Conservation (phyloP, 805 yeast species). For the Pichia kluyveri region DNA sequence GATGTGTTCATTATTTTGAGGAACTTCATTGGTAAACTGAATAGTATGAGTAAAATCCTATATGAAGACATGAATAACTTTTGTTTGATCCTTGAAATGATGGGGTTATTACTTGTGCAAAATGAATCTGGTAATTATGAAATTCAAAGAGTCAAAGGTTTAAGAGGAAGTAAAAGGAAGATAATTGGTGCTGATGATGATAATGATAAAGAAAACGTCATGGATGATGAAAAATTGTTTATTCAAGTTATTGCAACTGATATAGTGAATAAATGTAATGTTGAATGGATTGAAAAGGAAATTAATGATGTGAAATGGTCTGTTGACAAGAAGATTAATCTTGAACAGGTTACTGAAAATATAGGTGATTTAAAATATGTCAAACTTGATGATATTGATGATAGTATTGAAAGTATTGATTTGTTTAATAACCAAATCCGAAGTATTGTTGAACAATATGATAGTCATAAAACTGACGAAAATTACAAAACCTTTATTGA, state of each 20-base stretch:
- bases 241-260: constrained; percentile 7
- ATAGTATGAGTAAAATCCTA: constrained; percentile 32
- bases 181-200: background rate
- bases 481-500: constrained; percentile 28
- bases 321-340: background rate
- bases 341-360: constrained; percentile 12
- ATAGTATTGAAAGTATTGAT: background rate
- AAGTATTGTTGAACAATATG: background rate
- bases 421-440: background rate
- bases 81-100: constrained; percentile 57
- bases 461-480: constrained; percentile 14
- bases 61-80: constrained; percentile 34
- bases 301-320: constrained; percentile 6
- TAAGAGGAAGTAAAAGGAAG: constrained; percentile 37
- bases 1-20: constrained; percentile 16
- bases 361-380: background rate
- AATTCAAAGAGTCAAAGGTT: constrained; percentile 74
- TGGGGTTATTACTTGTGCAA: constrained; percentile 59
- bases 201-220: background rate
- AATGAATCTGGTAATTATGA: constrained; percentile 29
- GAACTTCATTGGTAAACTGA: constrained; percentile 26
- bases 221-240: constrained; percentile 9
- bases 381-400: background rate
- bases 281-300: constrained; percentile 2
- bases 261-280: background rate